Conservation (phyloP, 805 yeast genomes). For the Ogataea methylovora region DNA sequence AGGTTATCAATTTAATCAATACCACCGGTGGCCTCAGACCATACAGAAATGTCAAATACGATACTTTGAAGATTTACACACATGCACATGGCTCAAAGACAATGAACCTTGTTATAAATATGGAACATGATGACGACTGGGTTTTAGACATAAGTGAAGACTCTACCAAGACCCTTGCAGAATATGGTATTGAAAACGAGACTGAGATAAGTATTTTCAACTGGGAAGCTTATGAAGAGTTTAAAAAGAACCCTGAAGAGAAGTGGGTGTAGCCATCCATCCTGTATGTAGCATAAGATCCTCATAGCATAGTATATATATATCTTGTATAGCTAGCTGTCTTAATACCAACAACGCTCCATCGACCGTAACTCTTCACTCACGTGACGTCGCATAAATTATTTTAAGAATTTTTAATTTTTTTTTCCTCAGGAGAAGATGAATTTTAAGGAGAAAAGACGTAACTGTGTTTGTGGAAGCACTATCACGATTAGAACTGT, state of each 20-base stretch:
- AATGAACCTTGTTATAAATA: conserved; percentile 83
- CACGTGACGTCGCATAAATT: no score
- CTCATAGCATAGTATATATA: no score
- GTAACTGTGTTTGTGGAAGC: no score
- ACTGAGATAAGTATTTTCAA: conserved; percentile 87
- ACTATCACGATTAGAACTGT: no score
- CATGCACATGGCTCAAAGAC: conserved; percentile 95
- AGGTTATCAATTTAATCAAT: conserved; percentile 35
- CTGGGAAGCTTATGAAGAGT: conserved; percentile 53
- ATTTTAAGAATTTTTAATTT: no score
- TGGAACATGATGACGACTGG: conserved; percentile 81
- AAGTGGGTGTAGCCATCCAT: conserved; percentile 50
- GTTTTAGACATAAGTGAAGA: conserved; percentile 35
- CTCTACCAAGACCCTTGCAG: conserved; percentile 32
- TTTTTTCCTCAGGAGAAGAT: no score
- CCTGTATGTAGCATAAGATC: no score
- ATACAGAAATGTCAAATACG: conserved; percentile 65
- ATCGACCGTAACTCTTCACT: no score
- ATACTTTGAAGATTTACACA: conserved; percentile 79
- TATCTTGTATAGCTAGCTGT: no score
- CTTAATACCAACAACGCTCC: no score
- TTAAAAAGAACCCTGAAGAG: conserved; percentile 79
- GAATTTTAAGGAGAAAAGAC: no score
- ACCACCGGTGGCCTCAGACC: conserved; percentile 69
- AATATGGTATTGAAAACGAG: conserved; percentile 70